Base-by-base conservation (phyloP, 345 rosid genomes). In the Tarenaya hassleriana region DNA sequence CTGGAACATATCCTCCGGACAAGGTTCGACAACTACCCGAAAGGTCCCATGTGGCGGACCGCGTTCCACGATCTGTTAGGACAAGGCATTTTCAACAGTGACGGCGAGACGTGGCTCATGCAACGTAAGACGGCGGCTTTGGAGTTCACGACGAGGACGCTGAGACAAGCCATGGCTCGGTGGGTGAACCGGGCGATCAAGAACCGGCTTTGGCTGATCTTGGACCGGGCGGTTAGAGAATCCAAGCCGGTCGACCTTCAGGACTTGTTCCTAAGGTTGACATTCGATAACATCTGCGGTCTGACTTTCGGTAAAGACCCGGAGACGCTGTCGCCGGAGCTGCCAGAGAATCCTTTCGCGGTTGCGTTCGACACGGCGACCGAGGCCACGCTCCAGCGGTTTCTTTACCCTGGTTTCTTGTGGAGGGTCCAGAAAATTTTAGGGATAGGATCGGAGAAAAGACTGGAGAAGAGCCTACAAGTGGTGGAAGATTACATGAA, bases 251-350 rank as follows among this genome's bases (percentile, higher is more conserved):
- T 90, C 8, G 97, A 90, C 56, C 62, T 90, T 39, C 97, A 90
- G 54, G 97, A 86, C 46, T 75, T 89, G 63, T 63, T 89, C 64
- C 80, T 89, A 10, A 78, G 97, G 11, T 64, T 89, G n/a, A 89
- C 97, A 6, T 89, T 89, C 53, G 97, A 89, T 62, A 89, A 89
- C 56, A 86, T 89, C 32, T 86, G 95, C 29, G 91, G 95, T 11
- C 77, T 90, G 10, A 84, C 97, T 1, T 90, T 90, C 50, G 97
- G 95, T 0, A 83, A 82, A 68, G 97, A 89, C 55, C 97, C 97
- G 0, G 80, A 79, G 57, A 83, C 95, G 0, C 74, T 89, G 7
- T 83, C 95, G 1, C 69, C 75, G 1, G 95, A 73, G 6, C 63
- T 90, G 5, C 83, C 94, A 12, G 94, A 78, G 17, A 90, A 83